A percentile compares a stretch with the other conserved stretches of the same genome.
Evolutionary conservation across 768 basidiomycete species (phyloP).

Genomic region (Termitomyces sp.): DNA sequence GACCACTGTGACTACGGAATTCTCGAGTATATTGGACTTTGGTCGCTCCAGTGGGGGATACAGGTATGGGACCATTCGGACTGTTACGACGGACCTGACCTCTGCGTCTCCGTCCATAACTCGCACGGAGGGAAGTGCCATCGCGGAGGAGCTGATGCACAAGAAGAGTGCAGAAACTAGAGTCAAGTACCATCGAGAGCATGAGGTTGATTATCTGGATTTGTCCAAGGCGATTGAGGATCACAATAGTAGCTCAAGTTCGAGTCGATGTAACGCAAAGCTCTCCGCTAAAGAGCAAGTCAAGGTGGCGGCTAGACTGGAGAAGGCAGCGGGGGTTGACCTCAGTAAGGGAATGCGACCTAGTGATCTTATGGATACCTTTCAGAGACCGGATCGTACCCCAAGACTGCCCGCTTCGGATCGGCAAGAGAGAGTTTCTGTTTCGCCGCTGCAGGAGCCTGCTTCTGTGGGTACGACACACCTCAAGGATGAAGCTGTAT

Average conservation of each 20-base stretch:
- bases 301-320: constrained; percentile 18
- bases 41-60: constrained; percentile 28
- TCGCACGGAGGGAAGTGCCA: constrained; percentile 55
- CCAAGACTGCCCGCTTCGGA: constrained; percentile 23
- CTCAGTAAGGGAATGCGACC: constrained; percentile 82
- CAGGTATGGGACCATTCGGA: constrained; percentile 75
- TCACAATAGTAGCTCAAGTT: constrained; percentile 50
- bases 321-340: constrained; percentile 39
- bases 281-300: constrained; percentile 11
- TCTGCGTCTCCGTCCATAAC: constrained; percentile 67
- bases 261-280: constrained; percentile 18
- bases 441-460: constrained; percentile 47
- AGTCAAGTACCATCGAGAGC: constrained; percentile 37
- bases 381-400: constrained; percentile 23
- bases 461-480: constrained; percentile 43
- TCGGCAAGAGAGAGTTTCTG: constrained; percentile 26
- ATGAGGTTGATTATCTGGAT: constrained; percentile 58
- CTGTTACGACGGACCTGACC: constrained; percentile 78
- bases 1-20: constrained; percentile 37
- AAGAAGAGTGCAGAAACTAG: constrained; percentile 21
- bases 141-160: constrained; percentile 45
- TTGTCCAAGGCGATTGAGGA: constrained; percentile 65
- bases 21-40: constrained; percentile 61
- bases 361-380: constrained; percentile 48
- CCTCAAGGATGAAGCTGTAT: constrained; percentile 42